Conservation (phyloP, 2,329 filamentous ascomycete species). For the Aurifilum marmelostoma region DNA sequence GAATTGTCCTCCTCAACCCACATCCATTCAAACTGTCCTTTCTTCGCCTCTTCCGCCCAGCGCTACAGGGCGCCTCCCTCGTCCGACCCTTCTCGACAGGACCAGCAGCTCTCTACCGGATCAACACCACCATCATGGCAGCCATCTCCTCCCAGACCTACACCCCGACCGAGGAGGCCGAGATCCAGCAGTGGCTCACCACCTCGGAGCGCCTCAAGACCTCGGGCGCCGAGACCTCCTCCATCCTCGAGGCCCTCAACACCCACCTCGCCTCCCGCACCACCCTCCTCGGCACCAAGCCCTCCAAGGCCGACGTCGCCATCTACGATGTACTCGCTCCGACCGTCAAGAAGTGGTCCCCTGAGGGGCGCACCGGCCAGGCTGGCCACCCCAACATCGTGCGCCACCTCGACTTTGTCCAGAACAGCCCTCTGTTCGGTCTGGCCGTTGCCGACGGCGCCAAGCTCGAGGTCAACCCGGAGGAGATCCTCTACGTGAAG, state of each 20-base stretch:
- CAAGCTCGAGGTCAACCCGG: constrained; percentile 77
- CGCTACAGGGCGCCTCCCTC: constrained; percentile 41
- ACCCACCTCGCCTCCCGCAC: constrained; percentile 85
- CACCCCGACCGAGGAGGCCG: constrained; percentile 77
- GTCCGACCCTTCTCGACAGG: constrained; percentile 37
- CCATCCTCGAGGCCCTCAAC: constrained; percentile 80
- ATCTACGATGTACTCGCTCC: constrained; percentile 80
- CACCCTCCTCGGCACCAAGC: constrained; percentile 86
- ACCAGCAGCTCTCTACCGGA: constrained; percentile 29
- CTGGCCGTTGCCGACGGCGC: constrained; percentile 71
- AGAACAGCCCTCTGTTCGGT: constrained; percentile 79
- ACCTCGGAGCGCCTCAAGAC: constrained; percentile 72
- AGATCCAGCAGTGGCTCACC: constrained; percentile 88
- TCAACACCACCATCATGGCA: constrained; percentile 63
- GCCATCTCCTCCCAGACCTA: constrained; percentile 71
- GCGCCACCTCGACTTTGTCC: constrained; percentile 90
- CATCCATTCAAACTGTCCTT: constrained; percentile 48
- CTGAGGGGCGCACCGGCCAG: constrained; percentile 88
- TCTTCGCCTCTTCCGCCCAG: constrained; percentile 44
- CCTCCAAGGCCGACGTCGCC: constrained; percentile 83
- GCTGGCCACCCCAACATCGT: constrained; percentile 89
- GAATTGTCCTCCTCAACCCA: constrained; percentile 21
- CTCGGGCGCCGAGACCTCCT: constrained; percentile 46
- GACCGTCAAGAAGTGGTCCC: constrained; percentile 75
- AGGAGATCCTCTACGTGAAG: constrained; percentile 84